These are phyloP conservation scores for Phtheirospermum japonicum DNA, from an alignment of 257 asterid genomes.

Conservation along the genomic window DNA sequence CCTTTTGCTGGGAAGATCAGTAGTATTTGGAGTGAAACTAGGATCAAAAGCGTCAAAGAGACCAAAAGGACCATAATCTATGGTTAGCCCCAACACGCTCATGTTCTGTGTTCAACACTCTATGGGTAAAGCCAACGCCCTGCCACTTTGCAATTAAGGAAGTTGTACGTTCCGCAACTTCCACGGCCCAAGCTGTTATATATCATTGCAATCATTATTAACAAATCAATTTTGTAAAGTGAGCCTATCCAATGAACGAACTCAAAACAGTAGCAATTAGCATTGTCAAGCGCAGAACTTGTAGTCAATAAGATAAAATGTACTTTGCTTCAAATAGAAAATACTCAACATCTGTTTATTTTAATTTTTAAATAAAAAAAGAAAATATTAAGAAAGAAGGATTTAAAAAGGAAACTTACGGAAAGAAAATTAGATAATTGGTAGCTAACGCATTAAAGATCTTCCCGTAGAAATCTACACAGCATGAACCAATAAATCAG, in stretches of 20 bases:
- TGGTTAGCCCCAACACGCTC: constrained; percentile 94
- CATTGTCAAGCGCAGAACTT: too few relatives aligned
- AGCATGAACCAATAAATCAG: constrained; percentile 6
- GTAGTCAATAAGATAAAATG: too few relatives aligned
- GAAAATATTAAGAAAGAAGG: not conserved
- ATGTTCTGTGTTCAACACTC: constrained; percentile 97
- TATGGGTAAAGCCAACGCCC: constrained; percentile 99
- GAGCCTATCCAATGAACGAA: too few relatives aligned
- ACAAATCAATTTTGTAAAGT: too few relatives aligned
- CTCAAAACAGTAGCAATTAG: too few relatives aligned
- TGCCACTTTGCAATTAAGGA: constrained; percentile 90
- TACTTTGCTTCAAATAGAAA: too few relatives aligned
- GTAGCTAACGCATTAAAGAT: not conserved
- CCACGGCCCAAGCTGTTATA: constrained; percentile 94
- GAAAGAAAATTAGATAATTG: constrained; percentile 5
- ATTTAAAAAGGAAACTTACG: constrained; percentile 5
- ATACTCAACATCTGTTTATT: too few relatives aligned
- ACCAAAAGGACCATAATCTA: too few relatives aligned
- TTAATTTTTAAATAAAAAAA: not conserved
- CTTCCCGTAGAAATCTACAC: not conserved
- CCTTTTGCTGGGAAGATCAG: constrained; percentile 98
- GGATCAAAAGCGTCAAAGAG: too few relatives aligned
- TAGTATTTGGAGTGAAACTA: too few relatives aligned
- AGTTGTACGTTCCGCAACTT: constrained; percentile 93
- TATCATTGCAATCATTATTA: constrained; percentile 27